Conservation (phyloP, 2,329 filamentous ascomycete genomes). For the Saccharata proteae region DNA sequence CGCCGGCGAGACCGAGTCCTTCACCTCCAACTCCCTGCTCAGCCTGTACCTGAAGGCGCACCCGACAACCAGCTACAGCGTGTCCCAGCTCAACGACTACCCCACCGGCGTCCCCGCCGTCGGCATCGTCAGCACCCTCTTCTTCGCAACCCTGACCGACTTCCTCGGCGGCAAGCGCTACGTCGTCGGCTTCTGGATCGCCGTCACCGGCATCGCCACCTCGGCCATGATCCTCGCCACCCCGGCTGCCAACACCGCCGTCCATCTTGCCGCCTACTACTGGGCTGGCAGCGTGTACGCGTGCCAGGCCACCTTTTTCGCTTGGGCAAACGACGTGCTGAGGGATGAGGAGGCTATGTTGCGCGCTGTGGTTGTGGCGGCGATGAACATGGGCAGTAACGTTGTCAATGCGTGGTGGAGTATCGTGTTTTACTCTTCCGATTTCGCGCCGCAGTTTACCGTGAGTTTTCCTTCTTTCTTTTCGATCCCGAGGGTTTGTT, state of each 20-base stretch:
- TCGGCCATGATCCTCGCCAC: conserved; percentile 48
- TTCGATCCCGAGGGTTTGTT: conserved; percentile 1
- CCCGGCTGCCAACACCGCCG: conserved; percentile 35
- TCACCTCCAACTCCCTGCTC: conserved; percentile 50
- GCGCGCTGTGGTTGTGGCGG: conserved; percentile 54
- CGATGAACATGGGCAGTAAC: conserved; percentile 60
- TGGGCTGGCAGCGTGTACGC: conserved; percentile 60
- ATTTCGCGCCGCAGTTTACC: conserved; percentile 53
- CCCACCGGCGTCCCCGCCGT: conserved; percentile 42
- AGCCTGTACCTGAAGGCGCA: conserved; percentile 39
- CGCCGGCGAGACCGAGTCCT: conserved; percentile 59
- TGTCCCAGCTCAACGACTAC: conserved; percentile 42
- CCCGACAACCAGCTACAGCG: conserved; percentile 31
- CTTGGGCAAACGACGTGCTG: conserved; percentile 63
- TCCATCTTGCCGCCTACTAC: conserved; percentile 56
- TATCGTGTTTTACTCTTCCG: conserved; percentile 57
- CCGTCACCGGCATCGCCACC: conserved; percentile 49
- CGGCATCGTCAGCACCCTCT: conserved; percentile 45
- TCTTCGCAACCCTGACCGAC: conserved; percentile 59
- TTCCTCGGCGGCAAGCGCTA: conserved; percentile 51
- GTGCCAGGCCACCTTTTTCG: conserved; percentile 63
- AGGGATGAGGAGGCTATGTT: conserved; percentile 51
- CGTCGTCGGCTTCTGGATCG: conserved; percentile 56
- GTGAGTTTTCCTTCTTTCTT: conserved; percentile 27
- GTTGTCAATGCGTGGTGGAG: conserved; percentile 64